phyloP scores from a whole-genome alignment of 2,329 filamentous ascomycete genomes.

The Dryadomyces quercivorus region DNA sequence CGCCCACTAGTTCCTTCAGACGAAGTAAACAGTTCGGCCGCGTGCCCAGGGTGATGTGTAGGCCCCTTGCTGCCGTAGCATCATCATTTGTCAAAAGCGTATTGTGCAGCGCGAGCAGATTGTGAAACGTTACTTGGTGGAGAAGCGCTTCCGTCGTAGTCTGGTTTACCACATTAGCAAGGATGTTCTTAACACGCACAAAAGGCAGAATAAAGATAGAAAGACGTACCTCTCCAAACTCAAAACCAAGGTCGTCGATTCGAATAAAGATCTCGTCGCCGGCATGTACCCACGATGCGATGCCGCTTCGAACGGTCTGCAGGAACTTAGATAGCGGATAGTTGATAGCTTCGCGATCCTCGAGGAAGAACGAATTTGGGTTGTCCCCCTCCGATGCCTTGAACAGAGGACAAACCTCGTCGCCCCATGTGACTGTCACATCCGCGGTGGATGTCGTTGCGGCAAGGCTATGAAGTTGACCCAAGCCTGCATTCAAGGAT shows the following conservation, averaged over 20 bases:
- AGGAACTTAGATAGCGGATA: slow-evolving; percentile 32
- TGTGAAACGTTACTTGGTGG: slow-evolving; percentile 12
- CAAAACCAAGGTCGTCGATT: slow-evolving; percentile 38
- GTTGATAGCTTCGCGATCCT: slow-evolving; percentile 27
- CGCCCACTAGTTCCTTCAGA: slow-evolving; percentile 11
- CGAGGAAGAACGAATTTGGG: slow-evolving; percentile 31
- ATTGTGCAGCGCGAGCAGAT: slow-evolving; percentile 13
- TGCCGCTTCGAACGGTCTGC: slow-evolving; percentile 30
- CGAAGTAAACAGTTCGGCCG: slow-evolving; percentile 13
- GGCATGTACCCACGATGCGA: slow-evolving; percentile 29
- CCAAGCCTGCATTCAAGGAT: slow-evolving; percentile 7
- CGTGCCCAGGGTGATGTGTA: slow-evolving; percentile 12
- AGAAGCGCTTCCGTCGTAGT: slow-evolving; percentile 14
- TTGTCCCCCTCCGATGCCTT: slow-evolving; percentile 23
- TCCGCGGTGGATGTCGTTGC: slow-evolving; percentile 11
- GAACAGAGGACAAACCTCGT: slow-evolving; percentile 21
- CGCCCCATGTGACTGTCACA: slow-evolving; percentile 20
- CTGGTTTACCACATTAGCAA: slow-evolving; percentile 3
- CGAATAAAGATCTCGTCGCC: slow-evolving; percentile 39
- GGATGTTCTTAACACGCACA: background rate
- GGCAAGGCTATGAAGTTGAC: slow-evolving; percentile 2
- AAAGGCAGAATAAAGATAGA: background rate
- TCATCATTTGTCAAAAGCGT: slow-evolving; percentile 13
- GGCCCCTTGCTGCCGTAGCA: background rate
- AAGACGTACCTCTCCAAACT: slow-evolving; percentile 37